Evolutionary conservation across 2,329 filamentous ascomycete genomes (phyloP), one percentile per base, ranked within the genome.

Genomic region (Bipolaris sorokiniana): DNA sequence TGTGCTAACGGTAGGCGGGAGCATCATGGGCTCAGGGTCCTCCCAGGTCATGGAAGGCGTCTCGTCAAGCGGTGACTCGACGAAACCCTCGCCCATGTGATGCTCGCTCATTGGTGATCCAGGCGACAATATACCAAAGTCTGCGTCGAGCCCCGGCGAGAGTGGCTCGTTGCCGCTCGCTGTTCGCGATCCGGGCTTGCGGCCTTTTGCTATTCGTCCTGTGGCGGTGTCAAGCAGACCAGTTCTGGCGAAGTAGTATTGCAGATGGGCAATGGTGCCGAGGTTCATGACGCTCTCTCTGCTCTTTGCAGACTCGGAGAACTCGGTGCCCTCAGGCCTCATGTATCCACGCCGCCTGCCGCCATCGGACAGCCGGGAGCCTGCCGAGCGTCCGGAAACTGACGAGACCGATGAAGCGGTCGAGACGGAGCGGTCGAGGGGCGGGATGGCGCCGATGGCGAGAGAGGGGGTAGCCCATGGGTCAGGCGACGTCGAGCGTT

Each of bases 221-320:
- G 93, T 94, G 75, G 97, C 97, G 54, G 94, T 92, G 72, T 99
- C 95, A 48, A 99, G 80, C 62, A 99, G 79, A 5, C 95, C 95
- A 0, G 95, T 99, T 58, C 95, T 85, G 34, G 95, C 94, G 80
- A 99, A 99, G 79, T 98, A 99, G 79, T 98, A 97, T 77, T 99
- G 95, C 71, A 99, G 82, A 79, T 99, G 95, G 54, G 93, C 92
- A 69, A 99, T 99, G 77, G 93, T 97, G 52, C 95, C 95, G 61
- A 99, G 80, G 72, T 92, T 97, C 86, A 98, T 89, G 64, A 99
- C 95, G 73, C 93, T 97, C 76, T 99, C 94, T 62, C 95, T 85
- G 48, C 92, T 92, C 72, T 88, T 88, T 45, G 95, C 95, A 54
- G 93, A 97, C 58, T 90, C 90, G 23, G 95, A 91, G 76, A 98